These are phyloP conservation scores for Pyrenula massariospora DNA, from an alignment of 495 filamentous ascomycete genomes.

Conservation along the genomic window DNA sequence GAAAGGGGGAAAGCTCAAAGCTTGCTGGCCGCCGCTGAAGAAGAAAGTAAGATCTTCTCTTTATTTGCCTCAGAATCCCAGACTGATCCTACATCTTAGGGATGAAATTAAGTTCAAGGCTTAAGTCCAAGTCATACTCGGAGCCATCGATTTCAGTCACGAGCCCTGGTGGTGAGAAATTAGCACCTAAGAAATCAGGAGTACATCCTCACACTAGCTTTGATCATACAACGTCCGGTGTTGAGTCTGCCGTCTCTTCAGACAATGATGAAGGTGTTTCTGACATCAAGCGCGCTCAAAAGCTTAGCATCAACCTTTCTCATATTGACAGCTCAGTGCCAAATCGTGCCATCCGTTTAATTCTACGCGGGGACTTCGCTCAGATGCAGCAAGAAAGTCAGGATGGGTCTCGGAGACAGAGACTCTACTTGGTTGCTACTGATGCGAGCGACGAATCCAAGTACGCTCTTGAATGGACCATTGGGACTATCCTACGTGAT, in stretches of 20 bases:
- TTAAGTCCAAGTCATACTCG: conserved; percentile 44
- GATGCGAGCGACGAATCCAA: conserved; percentile 89
- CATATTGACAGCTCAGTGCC: conserved; percentile 62
- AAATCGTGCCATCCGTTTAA: conserved; percentile 73
- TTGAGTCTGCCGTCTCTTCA: conserved; percentile 69
- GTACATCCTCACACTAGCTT: conserved; percentile 77
- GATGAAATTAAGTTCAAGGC: conserved; percentile 21
- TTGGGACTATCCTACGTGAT: conserved; percentile 88
- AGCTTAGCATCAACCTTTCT: conserved; percentile 67
- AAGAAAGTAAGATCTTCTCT: conserved; percentile 53
- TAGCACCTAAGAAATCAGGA: conserved; percentile 43
- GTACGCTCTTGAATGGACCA: conserved; percentile 92
- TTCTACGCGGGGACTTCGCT: conserved; percentile 75
- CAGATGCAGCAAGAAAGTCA: conserved; percentile 65
- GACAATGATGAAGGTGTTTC: conserved; percentile 76
- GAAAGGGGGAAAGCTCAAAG: conserved; percentile 31
- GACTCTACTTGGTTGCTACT: conserved; percentile 86
- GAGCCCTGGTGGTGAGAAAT: conserved; percentile 43
- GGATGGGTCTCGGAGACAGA: conserved; percentile 55
- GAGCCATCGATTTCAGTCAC: conserved; percentile 56
- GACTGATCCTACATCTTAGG: conserved; percentile 15
- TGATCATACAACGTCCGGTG: conserved; percentile 54
- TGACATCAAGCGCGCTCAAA: conserved; percentile 78
- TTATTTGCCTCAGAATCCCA: conserved; percentile 1
- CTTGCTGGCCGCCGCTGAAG: conserved; percentile 57